phyloP scores from a whole-genome alignment of 225 moss, liverwort and hornwort species.

The Anthoceros angustus region DNA sequence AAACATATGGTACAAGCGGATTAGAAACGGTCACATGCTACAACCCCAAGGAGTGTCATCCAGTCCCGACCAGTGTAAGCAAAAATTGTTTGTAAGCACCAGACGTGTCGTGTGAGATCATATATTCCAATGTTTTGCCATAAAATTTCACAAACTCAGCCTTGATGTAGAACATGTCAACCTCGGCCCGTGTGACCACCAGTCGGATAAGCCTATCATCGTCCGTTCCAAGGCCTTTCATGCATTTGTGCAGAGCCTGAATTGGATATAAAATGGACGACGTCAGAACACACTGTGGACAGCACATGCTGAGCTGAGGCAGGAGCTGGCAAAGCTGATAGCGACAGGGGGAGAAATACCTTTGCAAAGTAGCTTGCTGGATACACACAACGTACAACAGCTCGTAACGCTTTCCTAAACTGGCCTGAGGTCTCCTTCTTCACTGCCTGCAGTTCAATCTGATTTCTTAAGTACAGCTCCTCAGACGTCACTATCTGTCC shows the following conservation, averaged over 20 bases:
- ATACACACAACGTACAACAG: conserved; percentile 28
- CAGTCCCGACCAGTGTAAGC: conserved; percentile 25
- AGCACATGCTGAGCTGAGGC: background rate
- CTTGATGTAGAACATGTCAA: conserved; percentile 39
- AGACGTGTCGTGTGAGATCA: conserved; percentile 30
- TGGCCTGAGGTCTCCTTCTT: conserved; percentile 33
- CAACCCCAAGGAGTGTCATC: background rate
- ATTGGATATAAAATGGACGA: background rate
- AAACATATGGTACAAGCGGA: too few relatives aligned
- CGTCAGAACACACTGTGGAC: background rate
- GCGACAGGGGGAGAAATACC: conserved; percentile 9
- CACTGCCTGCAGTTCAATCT: conserved; percentile 14
- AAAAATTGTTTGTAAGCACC: conserved; percentile 31
- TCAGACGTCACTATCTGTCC: background rate
- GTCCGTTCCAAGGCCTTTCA: conserved; percentile 27
- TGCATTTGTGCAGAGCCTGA: conserved; percentile 29
- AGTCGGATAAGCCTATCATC: conserved; percentile 31
- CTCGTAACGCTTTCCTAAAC: conserved; percentile 31
- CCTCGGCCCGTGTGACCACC: conserved; percentile 32
- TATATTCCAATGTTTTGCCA: conserved; percentile 22
- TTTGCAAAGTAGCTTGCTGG: conserved; percentile 36
- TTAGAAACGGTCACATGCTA: too few relatives aligned
- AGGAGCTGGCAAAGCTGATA: background rate
- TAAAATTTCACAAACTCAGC: conserved; percentile 20
- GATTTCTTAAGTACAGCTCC: background rate